These are phyloP conservation scores for Fusarium virguliforme DNA, from an alignment of 2,329 filamentous ascomycete genomes.

Conservation along the genomic window DNA sequence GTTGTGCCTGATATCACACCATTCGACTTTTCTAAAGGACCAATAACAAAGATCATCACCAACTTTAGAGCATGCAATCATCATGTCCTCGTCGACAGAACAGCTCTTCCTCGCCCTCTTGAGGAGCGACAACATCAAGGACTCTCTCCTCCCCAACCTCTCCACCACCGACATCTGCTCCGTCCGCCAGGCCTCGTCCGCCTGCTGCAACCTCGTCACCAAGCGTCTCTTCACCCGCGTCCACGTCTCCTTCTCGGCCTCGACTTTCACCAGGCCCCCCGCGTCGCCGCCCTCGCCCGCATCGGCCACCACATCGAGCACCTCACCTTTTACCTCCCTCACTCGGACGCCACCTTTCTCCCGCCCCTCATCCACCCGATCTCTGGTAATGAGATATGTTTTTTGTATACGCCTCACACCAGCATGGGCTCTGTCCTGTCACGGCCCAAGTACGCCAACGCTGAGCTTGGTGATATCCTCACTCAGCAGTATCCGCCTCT, in stretches of 20 bases:
- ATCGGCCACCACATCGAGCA: slow-evolving; percentile 86
- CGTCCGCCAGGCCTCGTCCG: slow-evolving; percentile 77
- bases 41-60: slow-evolving; percentile 17
- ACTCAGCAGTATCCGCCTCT: slow-evolving; percentile 90
- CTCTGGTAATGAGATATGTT: slow-evolving; percentile 83
- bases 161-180: slow-evolving; percentile 69
- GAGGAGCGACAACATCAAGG: slow-evolving; percentile 67
- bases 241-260: slow-evolving; percentile 79
- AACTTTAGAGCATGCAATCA: slow-evolving; percentile 61
- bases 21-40: slow-evolving; percentile 29
- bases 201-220: slow-evolving; percentile 79
- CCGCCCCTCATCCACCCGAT: slow-evolving; percentile 86
- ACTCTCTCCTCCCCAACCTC: slow-evolving; percentile 66
- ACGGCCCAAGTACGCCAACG: slow-evolving; percentile 84
- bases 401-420: slow-evolving; percentile 85
- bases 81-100: slow-evolving; percentile 66
- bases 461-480: slow-evolving; percentile 84
- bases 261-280: slow-evolving; percentile 81
- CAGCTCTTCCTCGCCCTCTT: slow-evolving; percentile 70
- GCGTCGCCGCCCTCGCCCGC: slow-evolving; percentile 81
- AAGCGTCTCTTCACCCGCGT: slow-evolving; percentile 79
- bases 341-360: slow-evolving; percentile 84
- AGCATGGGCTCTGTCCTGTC: slow-evolving; percentile 74
- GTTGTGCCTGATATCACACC: slow-evolving; percentile 31
- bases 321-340: slow-evolving; percentile 83